Evolutionary conservation across 495 filamentous ascomycete genomes (phyloP), one percentile per base, ranked within the genome.

Genomic region (Neurospora pannonica): DNA sequence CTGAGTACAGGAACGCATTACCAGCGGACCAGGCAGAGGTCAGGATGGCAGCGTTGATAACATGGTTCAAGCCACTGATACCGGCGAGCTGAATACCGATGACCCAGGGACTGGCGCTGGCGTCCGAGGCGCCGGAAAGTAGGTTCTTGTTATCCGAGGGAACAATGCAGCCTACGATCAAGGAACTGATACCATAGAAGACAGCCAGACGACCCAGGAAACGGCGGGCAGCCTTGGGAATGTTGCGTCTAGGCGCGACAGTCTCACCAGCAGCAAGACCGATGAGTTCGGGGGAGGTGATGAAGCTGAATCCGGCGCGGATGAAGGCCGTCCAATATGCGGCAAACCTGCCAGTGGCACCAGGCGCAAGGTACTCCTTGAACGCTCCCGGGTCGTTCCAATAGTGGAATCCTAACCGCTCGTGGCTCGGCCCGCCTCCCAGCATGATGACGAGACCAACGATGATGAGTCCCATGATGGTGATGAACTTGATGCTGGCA

Each of bases 1-100:
- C 92, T 39, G 91, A 93, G 83, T 93, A 95, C 72, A 94, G 85
- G 85, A 92, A 94, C 3, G 92, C 90, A 78, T 97, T 97, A 70
- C 89, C 92, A 38, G 85, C 85, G 8, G 84, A 86, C 84, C 84
- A 87, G 9, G 85, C 84, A 21, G 84, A 86, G 0, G 85, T 90
- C 62, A 87, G 75, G 38, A 87, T 81, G 9, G 84, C 84, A 24
- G 78, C 84, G 73, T 86, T 87, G 80, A 87, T 85, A 67, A 84
- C 79, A 73, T 87, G 84, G 75, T 85, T 82, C 0, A 87, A 79
- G 2, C 81, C 84, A 5, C 74, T 71, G 75, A 87, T 87, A 37
- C 84, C 85, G 6, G 83, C 84, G 17, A 74, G 77, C 76, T 84
- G 80, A 48, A 87, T 85, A 60, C 84, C 85, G 43, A 86, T 82